phyloP scores from a whole-genome alignment of 495 filamentous ascomycete genomes.

The Penicillium herquei region DNA sequence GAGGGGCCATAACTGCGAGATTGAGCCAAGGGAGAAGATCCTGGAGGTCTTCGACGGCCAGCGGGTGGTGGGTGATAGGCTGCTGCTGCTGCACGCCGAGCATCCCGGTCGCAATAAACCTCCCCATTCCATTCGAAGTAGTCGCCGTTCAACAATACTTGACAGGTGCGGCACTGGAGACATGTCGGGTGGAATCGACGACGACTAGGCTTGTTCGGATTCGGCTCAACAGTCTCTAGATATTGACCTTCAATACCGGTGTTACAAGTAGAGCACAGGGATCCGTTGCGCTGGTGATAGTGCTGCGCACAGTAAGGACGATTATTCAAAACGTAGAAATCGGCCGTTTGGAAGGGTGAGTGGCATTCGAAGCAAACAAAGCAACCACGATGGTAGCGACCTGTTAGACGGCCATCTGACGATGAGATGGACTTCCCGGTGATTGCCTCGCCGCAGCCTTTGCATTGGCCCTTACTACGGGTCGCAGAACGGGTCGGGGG shows the following conservation, averaged over 20 bases:
- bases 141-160: constrained; percentile 58
- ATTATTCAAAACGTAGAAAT: constrained; percentile 90
- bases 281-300: constrained; percentile 89
- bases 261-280: constrained; percentile 76
- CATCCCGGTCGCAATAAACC: constrained; percentile 84
- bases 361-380: constrained; percentile 88
- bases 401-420: constrained; percentile 88
- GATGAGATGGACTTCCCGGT: constrained; percentile 90
- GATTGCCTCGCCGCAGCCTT: constrained; percentile 76
- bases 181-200: constrained; percentile 86
- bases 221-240: constrained; percentile 66
- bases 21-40: constrained; percentile 23
- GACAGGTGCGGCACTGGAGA: constrained; percentile 68
- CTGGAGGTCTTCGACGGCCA: constrained; percentile 25
- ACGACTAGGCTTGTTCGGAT: constrained; percentile 47
- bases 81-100: constrained; percentile 56
- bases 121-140: constrained; percentile 68
- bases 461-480: constrained; percentile 69
- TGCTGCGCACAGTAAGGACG: constrained; percentile 87
- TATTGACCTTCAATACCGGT: constrained; percentile 91
- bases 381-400: constrained; percentile 89
- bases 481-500: constrained; percentile 32
- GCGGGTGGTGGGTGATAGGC: constrained; percentile 32
- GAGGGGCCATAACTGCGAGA: constrained; percentile 21
- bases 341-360: constrained; percentile 77